Evolutionary conservation across 305 asterid species (phyloP), one percentile per base, ranked within the genome.

Genomic region (Fraxinus ornus): DNA sequence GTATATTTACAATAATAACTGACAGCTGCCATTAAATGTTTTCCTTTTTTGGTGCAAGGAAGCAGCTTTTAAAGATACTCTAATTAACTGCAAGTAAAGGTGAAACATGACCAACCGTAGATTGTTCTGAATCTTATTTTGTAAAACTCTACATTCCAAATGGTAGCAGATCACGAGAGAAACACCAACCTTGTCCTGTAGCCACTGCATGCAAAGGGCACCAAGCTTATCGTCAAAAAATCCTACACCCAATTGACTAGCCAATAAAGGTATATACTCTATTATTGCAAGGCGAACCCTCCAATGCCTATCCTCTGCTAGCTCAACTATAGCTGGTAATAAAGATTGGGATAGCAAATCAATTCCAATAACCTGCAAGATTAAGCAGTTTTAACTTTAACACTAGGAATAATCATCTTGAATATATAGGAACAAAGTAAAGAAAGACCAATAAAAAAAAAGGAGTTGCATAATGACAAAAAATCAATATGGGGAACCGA

Each of bases 251-350:
- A 94, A 88, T 78, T 94, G 98, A 85, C 98, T 94, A 70, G 98
- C 98, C 92, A 94, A 89, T 78, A 93, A 84, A 81, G 98, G 98
- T 79, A 94, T 94, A 83, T 94, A 94, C 83, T 94, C 98, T 35
- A 94, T 94, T 82, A 93, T 94, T 84, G 97, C 98, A 80, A 94
- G 95, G n/a, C 98, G 92, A 79, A 94, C 97, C 82, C 98, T 91
- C 98, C 98, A 94, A 82, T 94, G 98, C 82, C 98, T 91, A 88
- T 94, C 98, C 86, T 94, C 97, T 21, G 98, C 98, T 78, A 94
- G 92, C 92, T 94, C 98, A 36, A 94, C 98, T 24, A 94, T 94
- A 74, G 98, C 98, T 33, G 98, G 98, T 81, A 94, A 84, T 68
- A 94, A 82, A 84, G 98, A 94, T 84, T 94, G 98, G 30, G 98